Evolutionary conservation across 176 grass and related monocot species (phyloP).

Genomic region (Chloris gayana): DNA sequence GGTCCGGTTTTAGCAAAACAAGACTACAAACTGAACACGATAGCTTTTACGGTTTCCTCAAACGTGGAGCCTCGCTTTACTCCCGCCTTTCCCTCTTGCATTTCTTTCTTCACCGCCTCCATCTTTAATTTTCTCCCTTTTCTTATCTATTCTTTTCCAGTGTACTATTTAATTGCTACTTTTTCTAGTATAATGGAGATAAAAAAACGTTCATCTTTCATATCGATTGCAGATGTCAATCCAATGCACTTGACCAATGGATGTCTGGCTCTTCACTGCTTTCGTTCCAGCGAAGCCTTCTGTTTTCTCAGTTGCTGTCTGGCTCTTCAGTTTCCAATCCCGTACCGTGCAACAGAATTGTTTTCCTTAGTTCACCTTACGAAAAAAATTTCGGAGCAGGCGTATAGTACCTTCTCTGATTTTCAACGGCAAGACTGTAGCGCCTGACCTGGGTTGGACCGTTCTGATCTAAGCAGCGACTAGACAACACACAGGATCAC

Average conservation of each 20-base stretch:
- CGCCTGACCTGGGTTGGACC: neutral
- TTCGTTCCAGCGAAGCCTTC: neutral
- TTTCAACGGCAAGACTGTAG: slow-evolving; percentile 2
- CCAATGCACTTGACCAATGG: neutral
- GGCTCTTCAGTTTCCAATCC: neutral
- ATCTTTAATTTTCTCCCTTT: neutral
- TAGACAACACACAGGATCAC: neutral
- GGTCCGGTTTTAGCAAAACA: neutral
- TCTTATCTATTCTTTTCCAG: neutral
- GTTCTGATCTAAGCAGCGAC: neutral
- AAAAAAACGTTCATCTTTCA: neutral
- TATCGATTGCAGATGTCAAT: neutral
- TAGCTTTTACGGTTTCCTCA: slow-evolving; percentile 4
- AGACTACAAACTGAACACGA: neutral
- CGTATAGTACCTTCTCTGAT: neutral
- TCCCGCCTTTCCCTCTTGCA: neutral
- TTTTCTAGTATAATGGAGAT: neutral
- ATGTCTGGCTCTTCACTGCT: neutral
- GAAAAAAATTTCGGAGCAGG: too few species aligned
- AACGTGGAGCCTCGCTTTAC: neutral
- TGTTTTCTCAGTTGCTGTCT: neutral
- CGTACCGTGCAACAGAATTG: neutral
- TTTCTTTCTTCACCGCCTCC: neutral
- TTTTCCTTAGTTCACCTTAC: neutral
- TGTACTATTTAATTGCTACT: too few species aligned